A percentile compares a stretch with the other conserved stretches of the same genome.
Evolutionary conservation across 345 rosid species (phyloP).

Genomic region (Streptanthus diversifolius): DNA sequence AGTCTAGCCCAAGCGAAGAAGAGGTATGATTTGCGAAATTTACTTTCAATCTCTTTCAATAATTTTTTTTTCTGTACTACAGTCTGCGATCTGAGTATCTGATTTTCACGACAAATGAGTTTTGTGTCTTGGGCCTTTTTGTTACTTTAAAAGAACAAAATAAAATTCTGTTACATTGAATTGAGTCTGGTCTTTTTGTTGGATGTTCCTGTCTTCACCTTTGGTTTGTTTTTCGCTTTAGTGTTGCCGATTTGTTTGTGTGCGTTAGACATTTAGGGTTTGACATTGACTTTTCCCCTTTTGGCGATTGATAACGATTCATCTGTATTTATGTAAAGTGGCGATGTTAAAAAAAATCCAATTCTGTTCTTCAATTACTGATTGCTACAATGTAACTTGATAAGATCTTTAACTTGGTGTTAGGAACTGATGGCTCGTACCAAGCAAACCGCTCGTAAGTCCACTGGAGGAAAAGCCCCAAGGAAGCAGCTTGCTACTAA

Average conservation of each 20-base stretch:
- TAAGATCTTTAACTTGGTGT: background rate
- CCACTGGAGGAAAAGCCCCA: constrained; percentile 94
- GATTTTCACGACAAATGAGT: background rate
- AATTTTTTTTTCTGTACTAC: background rate
- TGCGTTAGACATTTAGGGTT: background rate
- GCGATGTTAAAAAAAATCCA: background rate
- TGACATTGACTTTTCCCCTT: background rate
- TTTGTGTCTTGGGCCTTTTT: background rate
- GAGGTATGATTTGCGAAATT: constrained; percentile 2
- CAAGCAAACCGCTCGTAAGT: constrained; percentile 91
- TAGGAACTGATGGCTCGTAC: constrained; percentile 42
- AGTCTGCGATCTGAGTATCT: background rate
- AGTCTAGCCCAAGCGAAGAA: constrained; percentile 10
- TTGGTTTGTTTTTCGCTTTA: background rate
- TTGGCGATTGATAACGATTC: background rate
- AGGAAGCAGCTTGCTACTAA: constrained; percentile 95
- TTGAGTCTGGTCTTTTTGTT: background rate
- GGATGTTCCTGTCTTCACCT: background rate
- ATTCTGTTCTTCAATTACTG: background rate
- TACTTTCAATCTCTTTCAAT: background rate
- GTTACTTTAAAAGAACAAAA: no score
- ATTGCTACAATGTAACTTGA: background rate
- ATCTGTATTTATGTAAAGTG: background rate
- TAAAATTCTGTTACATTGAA: no score
- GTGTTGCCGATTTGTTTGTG: background rate